phyloP scores from a whole-genome alignment of 805 yeast species.

The Ogataea pignaliae region DNA sequence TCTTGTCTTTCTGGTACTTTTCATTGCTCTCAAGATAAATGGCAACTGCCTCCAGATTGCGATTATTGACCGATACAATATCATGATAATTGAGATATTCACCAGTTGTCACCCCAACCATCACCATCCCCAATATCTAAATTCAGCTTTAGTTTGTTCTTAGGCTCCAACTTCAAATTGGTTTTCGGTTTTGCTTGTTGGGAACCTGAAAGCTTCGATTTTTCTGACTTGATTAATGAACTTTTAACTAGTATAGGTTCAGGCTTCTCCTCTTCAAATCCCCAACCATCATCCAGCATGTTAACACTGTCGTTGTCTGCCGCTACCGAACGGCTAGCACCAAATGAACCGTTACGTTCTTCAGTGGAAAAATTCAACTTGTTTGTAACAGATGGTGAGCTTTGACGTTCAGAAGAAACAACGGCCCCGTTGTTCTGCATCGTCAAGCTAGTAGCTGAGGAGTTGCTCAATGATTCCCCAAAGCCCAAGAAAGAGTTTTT shows the following conservation, averaged over 20 bases:
- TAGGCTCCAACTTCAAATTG: conserved; percentile 21
- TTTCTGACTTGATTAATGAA: not conserved
- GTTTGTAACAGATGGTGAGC: not conserved
- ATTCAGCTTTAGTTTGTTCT: conserved; percentile 31
- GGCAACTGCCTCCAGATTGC: no score
- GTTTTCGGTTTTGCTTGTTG: conserved; percentile 5
- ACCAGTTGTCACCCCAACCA: conserved; percentile 47
- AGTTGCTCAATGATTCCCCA: conserved; percentile 11
- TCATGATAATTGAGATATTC: not conserved
- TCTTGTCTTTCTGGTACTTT: no score
- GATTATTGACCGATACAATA: no score
- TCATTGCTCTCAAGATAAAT: no score
- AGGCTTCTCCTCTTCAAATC: conserved; percentile 17
- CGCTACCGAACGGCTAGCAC: not conserved
- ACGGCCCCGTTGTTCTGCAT: conserved; percentile 13
- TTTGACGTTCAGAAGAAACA: conserved; percentile 1
- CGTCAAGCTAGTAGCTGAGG: conserved; percentile 13
- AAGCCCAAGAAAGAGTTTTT: conserved; percentile 16
- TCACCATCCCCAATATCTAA: conserved; percentile 31
- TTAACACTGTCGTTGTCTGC: conserved; percentile 18
- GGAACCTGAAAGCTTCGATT: not conserved
- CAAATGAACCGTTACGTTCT: not conserved
- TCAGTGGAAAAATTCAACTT: not conserved
- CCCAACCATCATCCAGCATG: conserved; percentile 29
- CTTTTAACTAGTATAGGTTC: not conserved